These are phyloP conservation scores for Liquidambar formosana DNA, from an alignment of 164 flowering plant species.

Conservation along the genomic window DNA sequence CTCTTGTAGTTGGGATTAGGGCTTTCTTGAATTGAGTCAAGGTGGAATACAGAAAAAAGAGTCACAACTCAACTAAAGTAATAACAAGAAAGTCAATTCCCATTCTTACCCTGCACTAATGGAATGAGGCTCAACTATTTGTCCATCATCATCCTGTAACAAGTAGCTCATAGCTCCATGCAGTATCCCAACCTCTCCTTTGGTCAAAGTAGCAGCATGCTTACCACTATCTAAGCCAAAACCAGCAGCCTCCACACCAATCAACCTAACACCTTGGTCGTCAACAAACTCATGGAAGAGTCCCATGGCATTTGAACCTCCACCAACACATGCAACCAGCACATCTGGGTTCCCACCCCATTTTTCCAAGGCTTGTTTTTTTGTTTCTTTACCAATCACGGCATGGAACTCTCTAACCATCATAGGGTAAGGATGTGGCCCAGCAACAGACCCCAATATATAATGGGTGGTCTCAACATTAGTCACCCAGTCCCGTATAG, in stretches of 20 bases:
- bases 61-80: not conserved
- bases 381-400: slow-evolving; percentile 90
- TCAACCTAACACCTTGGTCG: slow-evolving; percentile 68
- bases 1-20: not conserved
- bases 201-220: slow-evolving; percentile 88
- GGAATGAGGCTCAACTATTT: slow-evolving; percentile 89
- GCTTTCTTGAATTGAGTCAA: not conserved
- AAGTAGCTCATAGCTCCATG: slow-evolving; percentile 93
- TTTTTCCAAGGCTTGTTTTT: slow-evolving; percentile 78
- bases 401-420: slow-evolving; percentile 97
- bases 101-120: slow-evolving; percentile 85
- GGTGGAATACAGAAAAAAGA: not conserved
- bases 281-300: slow-evolving; percentile 88
- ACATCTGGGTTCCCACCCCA: slow-evolving; percentile 95
- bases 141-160: slow-evolving; percentile 87
- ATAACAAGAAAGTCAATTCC: not conserved
- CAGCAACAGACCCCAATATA: slow-evolving; percentile 93
- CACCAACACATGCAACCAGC: slow-evolving; percentile 93
- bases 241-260: slow-evolving; percentile 96
- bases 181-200: slow-evolving; percentile 79
- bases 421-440: slow-evolving; percentile 97
- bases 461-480: slow-evolving; percentile 93
- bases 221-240: slow-evolving; percentile 90
- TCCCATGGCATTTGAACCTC: slow-evolving; percentile 96
- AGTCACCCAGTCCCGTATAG: slow-evolving; percentile 92